Evolutionary conservation across 208 protist genomes (phyloP).

Genomic region (Giardia duodenalis): DNA sequence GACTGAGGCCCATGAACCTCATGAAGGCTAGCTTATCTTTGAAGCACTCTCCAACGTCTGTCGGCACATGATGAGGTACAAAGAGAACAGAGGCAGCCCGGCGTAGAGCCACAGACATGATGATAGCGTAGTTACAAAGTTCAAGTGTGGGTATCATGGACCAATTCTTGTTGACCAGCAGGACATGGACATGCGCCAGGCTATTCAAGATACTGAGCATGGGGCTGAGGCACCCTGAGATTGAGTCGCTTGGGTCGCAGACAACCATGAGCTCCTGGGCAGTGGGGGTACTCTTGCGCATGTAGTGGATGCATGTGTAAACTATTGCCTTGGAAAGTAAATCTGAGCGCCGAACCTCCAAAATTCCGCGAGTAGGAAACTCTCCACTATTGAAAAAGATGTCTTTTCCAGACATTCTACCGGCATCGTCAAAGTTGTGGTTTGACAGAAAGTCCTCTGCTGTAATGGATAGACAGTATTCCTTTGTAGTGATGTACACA

Average conservation of each 20-base stretch:
- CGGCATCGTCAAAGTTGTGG: neutral
- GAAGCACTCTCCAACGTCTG: neutral
- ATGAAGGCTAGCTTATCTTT: neutral
- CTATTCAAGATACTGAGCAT: neutral
- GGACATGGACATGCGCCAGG: neutral
- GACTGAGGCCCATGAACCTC: neutral
- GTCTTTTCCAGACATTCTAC: neutral
- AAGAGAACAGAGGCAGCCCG: neutral
- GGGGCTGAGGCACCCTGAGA: neutral
- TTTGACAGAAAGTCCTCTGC: neutral
- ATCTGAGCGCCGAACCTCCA: neutral
- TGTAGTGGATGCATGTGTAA: neutral
- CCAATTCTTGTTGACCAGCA: neutral
- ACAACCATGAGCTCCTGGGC: neutral
- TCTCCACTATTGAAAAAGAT: neutral
- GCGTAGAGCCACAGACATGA: neutral
- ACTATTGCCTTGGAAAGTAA: neutral
- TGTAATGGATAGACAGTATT: neutral
- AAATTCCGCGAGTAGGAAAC: neutral
- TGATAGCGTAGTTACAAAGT: neutral
- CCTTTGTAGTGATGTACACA: neutral
- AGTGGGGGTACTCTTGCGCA: neutral
- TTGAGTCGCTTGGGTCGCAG: neutral
- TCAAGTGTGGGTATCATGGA: neutral
- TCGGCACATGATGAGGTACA: neutral